Conservation (phyloP, 495 filamentous ascomycete species). For the Thermothielavioides terrestris region DNA sequence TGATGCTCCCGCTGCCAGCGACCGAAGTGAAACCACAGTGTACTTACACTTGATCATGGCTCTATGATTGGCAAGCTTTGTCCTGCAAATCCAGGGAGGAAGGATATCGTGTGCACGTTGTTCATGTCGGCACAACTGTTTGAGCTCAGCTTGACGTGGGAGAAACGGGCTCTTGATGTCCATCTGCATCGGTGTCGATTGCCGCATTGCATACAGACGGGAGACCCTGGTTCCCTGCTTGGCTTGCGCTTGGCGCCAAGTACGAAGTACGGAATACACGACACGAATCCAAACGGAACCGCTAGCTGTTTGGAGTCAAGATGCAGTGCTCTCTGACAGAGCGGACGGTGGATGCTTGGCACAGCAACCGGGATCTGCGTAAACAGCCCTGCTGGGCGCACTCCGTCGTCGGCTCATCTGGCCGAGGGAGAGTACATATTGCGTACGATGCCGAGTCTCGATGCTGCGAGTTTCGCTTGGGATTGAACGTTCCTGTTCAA, state of each 20-base stretch:
- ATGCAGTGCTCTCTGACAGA: constrained; percentile 2
- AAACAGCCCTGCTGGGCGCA: neutral
- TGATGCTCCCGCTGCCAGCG: too few relatives aligned
- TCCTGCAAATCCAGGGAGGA: too few relatives aligned
- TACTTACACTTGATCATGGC: too few relatives aligned
- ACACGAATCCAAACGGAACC: too few relatives aligned
- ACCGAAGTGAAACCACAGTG: too few relatives aligned
- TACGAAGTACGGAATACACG: too few relatives aligned
- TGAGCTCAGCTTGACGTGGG: neutral
- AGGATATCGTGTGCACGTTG: too few relatives aligned
- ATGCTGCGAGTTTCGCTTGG: too few relatives aligned
- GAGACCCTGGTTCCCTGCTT: constrained; percentile 17
- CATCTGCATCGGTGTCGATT: neutral
- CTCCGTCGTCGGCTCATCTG: neutral
- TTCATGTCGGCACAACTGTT: too few relatives aligned
- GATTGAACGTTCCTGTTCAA: too few relatives aligned
- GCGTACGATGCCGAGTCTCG: too few relatives aligned
- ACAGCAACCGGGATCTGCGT: constrained; percentile 6
- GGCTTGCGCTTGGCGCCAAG: constrained; percentile 8
- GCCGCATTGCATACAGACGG: constrained; percentile 6
- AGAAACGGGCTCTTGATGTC: constrained; percentile 2
- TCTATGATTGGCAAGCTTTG: too few relatives aligned
- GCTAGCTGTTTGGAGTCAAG: constrained; percentile 11
- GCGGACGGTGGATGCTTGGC: constrained; percentile 4
- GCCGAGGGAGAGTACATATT: neutral